Percentiles rank a stretch among this genome's conserved stretches.
phyloP scores from a whole-genome alignment of 1,284 basidiomycete species.

The Acaromyces ingoldii region DNA sequence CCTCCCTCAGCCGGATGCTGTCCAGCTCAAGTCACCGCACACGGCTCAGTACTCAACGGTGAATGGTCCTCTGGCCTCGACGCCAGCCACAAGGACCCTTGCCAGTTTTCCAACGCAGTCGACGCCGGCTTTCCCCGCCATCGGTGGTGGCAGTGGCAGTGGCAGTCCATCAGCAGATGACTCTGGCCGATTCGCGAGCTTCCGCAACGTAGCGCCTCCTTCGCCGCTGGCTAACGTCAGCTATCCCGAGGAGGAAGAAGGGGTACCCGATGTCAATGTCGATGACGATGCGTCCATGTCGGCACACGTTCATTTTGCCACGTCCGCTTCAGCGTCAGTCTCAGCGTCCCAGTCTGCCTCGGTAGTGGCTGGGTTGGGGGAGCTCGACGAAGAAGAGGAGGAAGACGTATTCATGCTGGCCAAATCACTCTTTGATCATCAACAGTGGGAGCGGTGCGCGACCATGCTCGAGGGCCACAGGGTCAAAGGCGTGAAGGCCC shows the following conservation, averaged over 20 bases:
- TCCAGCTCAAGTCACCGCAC: not conserved
- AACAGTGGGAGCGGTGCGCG: conserved; percentile 73
- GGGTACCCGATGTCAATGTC: too few species aligned
- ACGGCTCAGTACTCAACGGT: too few species aligned
- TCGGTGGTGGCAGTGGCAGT: not conserved
- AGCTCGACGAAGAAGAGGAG: too few species aligned
- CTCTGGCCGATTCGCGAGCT: conserved; percentile 14
- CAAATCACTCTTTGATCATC: conserved; percentile 68
- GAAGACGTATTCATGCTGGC: conserved; percentile 63
- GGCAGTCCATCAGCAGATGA: conserved; percentile 6
- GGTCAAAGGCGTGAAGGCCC: conserved; percentile 56
- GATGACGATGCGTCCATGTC: conserved; percentile 27
- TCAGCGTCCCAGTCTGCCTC: too few species aligned
- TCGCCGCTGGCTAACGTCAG: conserved; percentile 18
- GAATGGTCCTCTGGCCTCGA: not conserved
- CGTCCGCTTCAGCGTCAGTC: conserved; percentile 7
- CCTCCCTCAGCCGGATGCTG: conserved; percentile 12
- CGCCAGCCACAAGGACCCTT: not conserved
- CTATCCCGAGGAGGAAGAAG: conserved; percentile 10
- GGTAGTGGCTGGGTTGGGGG: too few species aligned
- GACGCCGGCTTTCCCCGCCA: conserved; percentile 34
- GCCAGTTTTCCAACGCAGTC: conserved; percentile 37
- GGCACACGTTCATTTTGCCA: conserved; percentile 15
- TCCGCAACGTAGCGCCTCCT: conserved; percentile 13
- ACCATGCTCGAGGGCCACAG: conserved; percentile 45